Percentiles rank a stretch among this genome's conserved stretches.
Conservation (phyloP, 495 filamentous ascomycete species). For the Penicillium angulare region DNA sequence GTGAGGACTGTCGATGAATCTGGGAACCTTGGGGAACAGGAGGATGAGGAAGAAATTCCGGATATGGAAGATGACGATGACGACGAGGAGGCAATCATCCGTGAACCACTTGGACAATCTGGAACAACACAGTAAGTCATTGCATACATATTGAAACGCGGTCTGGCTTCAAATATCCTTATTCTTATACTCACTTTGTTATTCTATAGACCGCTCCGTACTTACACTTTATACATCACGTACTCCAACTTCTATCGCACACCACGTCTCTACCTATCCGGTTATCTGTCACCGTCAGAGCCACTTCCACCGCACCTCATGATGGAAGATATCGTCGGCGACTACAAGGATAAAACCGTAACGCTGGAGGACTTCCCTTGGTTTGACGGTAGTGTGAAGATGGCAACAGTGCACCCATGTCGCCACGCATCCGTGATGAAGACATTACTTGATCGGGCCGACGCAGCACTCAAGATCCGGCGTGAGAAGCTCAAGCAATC, state of each 20-base stretch:
- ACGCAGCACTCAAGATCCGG: conserved; percentile 86
- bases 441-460: conserved; percentile 89
- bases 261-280: conserved; percentile 91
- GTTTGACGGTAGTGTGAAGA: conserved; percentile 79
- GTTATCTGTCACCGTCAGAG: conserved; percentile 76
- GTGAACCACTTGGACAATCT: conserved; percentile 59
- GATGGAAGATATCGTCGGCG: conserved; percentile 99
- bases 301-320: conserved; percentile 86
- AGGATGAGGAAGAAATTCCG: conserved; percentile 83
- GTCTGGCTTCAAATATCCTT: background rate
- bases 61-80: conserved; percentile 99
- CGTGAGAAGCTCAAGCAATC: conserved; percentile 68
- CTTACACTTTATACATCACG: conserved; percentile 96
- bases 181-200: background rate
- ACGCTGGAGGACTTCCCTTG: conserved; percentile 97
- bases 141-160: background rate
- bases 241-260: conserved; percentile 97
- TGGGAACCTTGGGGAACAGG: conserved; percentile 68
- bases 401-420: conserved; percentile 92
- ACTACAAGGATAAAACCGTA: conserved; percentile 99
- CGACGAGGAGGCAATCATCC: conserved; percentile 95
- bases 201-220: conserved; percentile 67
- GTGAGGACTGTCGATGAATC: conserved; percentile 85
- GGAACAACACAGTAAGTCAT: conserved; percentile 67
- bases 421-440: conserved; percentile 98